A percentile compares a stretch with the other conserved stretches of the same genome.
Conservation (phyloP, 192 early-diverging fungal species). For the Coemansia sp. region DNA sequence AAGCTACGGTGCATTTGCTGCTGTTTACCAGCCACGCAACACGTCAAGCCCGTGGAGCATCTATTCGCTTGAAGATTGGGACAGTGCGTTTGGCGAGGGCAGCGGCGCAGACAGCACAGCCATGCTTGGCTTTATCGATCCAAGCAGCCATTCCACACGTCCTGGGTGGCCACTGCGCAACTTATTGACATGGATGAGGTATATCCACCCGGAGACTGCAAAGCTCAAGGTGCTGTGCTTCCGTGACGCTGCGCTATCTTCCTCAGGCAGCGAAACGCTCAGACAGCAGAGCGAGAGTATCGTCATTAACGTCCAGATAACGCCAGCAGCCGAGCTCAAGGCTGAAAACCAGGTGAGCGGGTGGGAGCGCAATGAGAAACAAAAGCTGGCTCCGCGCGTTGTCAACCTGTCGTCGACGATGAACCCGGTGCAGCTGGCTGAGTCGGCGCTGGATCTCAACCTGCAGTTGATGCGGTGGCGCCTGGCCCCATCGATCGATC, state of each 20-base stretch:
- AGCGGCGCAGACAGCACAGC: slow-evolving; percentile 1
- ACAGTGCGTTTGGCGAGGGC: slow-evolving; percentile 3
- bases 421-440: slow-evolving; percentile 84
- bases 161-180: slow-evolving; percentile 97
- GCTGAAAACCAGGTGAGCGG: slow-evolving; percentile 61
- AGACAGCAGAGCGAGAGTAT: slow-evolving; percentile 38
- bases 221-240: slow-evolving; percentile 35
- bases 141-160: slow-evolving; percentile 67
- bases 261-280: not conserved
- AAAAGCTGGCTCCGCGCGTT: slow-evolving; percentile 77
- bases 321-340: slow-evolving; percentile 10
- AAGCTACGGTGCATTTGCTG: slow-evolving; percentile 31
- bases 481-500: slow-evolving; percentile 75
- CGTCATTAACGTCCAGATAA: slow-evolving; percentile 31
- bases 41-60: slow-evolving; percentile 10
- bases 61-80: slow-evolving; percentile 35
- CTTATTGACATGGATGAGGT: slow-evolving; percentile 63
- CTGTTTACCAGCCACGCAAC: slow-evolving; percentile 1
- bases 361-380: slow-evolving; percentile 86
- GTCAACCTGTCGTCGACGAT: slow-evolving; percentile 84
- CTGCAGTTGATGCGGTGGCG: slow-evolving; percentile 98
- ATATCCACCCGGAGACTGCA: slow-evolving; percentile 13
- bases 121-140: slow-evolving; percentile 82
- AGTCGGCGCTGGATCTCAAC: slow-evolving; percentile 90
- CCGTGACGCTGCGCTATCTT: slow-evolving; percentile 25